Conservation (phyloP, 768 basidiomycete species). For the Porphyrellus cyaneotinctus region DNA sequence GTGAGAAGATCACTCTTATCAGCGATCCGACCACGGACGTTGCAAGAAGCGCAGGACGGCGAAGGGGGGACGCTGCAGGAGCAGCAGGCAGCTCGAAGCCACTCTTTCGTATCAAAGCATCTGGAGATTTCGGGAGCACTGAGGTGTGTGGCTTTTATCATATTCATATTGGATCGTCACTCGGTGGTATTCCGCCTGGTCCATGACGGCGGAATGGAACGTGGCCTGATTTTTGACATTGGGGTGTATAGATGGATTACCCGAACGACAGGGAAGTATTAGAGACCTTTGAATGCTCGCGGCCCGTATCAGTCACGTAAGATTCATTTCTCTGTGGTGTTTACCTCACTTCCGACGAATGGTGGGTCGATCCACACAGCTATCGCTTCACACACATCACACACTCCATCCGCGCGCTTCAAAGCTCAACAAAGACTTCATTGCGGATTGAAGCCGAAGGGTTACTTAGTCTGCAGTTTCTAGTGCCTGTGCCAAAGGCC, state of each 20-base stretch:
- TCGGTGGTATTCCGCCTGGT: not conserved
- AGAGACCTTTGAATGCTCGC: slow-evolving; percentile 81
- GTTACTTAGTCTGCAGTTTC: slow-evolving; percentile 81
- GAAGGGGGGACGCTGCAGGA: slow-evolving; percentile 9
- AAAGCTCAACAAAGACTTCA: slow-evolving; percentile 83
- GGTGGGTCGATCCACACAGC: slow-evolving; percentile 37
- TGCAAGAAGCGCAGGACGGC: slow-evolving; percentile 6
- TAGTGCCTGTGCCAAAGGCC: slow-evolving; percentile 59
- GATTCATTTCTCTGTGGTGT: slow-evolving; percentile 6
- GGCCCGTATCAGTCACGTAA: slow-evolving; percentile 68
- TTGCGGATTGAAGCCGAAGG: slow-evolving; percentile 82
- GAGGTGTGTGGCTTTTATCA: slow-evolving; percentile 46
- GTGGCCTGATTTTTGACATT: not conserved
- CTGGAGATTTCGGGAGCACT: slow-evolving; percentile 79
- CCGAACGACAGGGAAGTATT: slow-evolving; percentile 90
- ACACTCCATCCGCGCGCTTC: slow-evolving; percentile 68
- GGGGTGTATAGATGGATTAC: slow-evolving; percentile 79
- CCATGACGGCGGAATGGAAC: not conserved
- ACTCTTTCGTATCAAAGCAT: slow-evolving; percentile 76
- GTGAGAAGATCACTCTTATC: slow-evolving; percentile 79
- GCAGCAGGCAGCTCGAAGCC: slow-evolving; percentile 35
- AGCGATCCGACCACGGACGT: slow-evolving; percentile 55
- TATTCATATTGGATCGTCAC: not conserved
- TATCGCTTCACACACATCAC: slow-evolving; percentile 81
- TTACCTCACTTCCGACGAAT: not conserved